These are phyloP conservation scores for Gracilaria domingensis DNA, from an alignment of 23 red algal species.

Conservation along the genomic window DNA sequence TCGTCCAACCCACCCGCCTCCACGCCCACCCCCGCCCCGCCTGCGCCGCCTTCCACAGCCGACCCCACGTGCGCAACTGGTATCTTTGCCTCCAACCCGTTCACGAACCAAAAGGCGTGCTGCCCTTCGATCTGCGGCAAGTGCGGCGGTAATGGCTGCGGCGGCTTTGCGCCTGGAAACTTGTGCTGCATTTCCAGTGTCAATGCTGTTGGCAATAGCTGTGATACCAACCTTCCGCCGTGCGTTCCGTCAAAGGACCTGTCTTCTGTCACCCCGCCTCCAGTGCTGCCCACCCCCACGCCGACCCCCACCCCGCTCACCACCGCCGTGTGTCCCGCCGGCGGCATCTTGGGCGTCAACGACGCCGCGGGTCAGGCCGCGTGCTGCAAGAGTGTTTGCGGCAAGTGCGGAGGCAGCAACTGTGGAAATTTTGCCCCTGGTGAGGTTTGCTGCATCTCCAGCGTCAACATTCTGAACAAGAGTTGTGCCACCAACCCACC, in stretches of 20 bases:
- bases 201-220: conserved; percentile 4
- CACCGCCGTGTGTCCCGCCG: conserved; percentile 8
- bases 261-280: conserved; percentile 1
- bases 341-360: conserved; percentile 31
- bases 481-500: conserved; percentile 27
- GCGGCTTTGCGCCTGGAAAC: conserved; percentile 29
- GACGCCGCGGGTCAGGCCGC: background rate
- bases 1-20: background rate
- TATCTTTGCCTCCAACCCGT: conserved; percentile 40
- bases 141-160: conserved; percentile 49
- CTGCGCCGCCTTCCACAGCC: background rate
- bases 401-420: conserved; percentile 40
- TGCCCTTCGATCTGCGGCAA: conserved; percentile 48
- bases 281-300: background rate
- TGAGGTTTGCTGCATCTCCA: conserved; percentile 29
- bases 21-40: background rate
- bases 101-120: conserved; percentile 51
- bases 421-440: conserved; percentile 51
- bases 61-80: conserved; percentile 64
- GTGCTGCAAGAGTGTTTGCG: conserved; percentile 36
- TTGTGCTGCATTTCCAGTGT: conserved; percentile 62
- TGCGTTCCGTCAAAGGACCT: conserved; percentile 56
- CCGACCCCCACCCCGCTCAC: background rate
- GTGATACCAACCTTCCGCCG: conserved; percentile 49
- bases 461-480: conserved; percentile 21